Evolutionary conservation across 371 early-diverging fungal genomes (phyloP), one percentile per base, ranked within the genome.

Genomic region (Gilbertella persicaria): DNA sequence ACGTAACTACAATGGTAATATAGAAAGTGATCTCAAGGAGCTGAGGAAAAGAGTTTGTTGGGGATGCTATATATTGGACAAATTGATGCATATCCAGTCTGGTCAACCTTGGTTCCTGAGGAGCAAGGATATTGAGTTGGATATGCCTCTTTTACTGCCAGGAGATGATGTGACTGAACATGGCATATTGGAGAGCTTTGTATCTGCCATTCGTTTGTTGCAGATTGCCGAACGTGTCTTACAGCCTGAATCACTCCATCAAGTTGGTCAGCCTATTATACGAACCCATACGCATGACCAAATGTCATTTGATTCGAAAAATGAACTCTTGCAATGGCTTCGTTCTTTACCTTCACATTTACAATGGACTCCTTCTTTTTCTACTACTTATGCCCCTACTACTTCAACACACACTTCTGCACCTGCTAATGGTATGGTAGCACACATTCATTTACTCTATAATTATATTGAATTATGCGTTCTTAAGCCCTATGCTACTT

Each of bases 1-100:
- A 46, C 50, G 48, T 23, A 35, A 52, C 14, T 65, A 65, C 23
- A 53, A 42, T 30, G 47, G 55, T 19, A 42, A 47, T 20, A 5
- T 53, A 44, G 42, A 52, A 12, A n/a, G 44, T 21, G 62, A 57
- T 45, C 51, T 58, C 3, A 46, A 52, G 5, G 70, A 69, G 37
- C 39, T 63, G 16, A 36, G 45, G 14, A 66, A 66, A 26, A 20
- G 70, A 16, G 33, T 66, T 17, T 66, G 67, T 17, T 69, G 70
- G 70, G 60, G 60, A 17, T 69, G 70, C 28, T 69, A 69, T 29
- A 50, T 52, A 19, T 21, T 69, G 3, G 70, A 69, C 44, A 69
- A 69, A 20, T 3, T 66, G 12, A 47, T 58, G 2, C 63, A 63
- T 30, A 44, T 63, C 8, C 57, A 60, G 19, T 50, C 55, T 10